Conservation (phyloP, 345 rosid genomes). For the Erysimum cheiranthoides region DNA sequence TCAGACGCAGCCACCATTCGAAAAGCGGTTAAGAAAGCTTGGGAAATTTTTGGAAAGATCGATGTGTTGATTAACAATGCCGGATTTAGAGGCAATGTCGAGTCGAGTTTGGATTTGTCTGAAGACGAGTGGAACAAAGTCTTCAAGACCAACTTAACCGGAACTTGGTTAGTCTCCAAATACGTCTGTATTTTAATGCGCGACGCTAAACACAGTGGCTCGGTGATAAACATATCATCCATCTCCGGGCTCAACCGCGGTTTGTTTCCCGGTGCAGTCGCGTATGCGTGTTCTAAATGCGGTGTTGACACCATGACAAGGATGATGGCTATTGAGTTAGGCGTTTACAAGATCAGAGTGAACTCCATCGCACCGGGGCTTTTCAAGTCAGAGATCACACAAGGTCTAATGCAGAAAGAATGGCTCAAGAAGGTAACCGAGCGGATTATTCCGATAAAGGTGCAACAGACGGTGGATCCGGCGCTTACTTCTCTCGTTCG, state of each 20-base stretch:
- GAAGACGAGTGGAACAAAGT: conserved; percentile 4
- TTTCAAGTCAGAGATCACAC: conserved; percentile 4
- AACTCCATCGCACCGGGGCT: conserved; percentile 1
- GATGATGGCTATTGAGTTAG: conserved; percentile 3
- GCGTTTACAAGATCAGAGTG: conserved; percentile 8
- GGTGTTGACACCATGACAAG: background rate
- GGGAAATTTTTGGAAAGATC: background rate
- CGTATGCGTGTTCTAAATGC: background rate
- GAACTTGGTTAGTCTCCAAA: conserved; percentile 4
- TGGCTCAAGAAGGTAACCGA: background rate
- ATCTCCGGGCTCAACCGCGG: background rate
- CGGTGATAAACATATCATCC: background rate
- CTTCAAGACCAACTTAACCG: background rate
- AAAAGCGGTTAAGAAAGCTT: background rate
- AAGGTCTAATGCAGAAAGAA: background rate
- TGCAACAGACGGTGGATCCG: background rate
- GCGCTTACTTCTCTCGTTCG: background rate
- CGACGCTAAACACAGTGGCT: background rate
- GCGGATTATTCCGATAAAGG: background rate
- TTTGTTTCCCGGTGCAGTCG: background rate
- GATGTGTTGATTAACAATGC: background rate
- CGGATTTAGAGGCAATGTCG: background rate
- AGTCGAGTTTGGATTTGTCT: background rate
- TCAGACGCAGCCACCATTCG: background rate
- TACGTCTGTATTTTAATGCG: background rate